Evolutionary conservation across 495 filamentous ascomycete genomes (phyloP), one percentile per base, ranked within the genome.

Genomic region (Aspergillus bridgeri): DNA sequence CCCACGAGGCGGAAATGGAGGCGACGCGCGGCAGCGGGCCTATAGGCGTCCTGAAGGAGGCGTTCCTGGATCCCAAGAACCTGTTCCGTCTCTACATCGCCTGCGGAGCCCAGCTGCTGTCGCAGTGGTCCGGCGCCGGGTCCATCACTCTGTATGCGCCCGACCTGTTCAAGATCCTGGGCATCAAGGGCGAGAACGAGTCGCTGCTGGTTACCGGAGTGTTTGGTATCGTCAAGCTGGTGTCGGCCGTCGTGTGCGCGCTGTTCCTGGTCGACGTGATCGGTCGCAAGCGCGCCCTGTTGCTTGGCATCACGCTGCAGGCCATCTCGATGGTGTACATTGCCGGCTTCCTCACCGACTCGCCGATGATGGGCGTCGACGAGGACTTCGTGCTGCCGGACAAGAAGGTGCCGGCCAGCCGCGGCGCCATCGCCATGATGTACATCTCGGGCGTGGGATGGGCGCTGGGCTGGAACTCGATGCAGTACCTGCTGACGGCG

Each of bases 241-340:
- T 81, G 8, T 80, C 86, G 0, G 80, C 86, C 18, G 60, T 89
- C 22, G 46, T 82, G 43, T 89, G 86, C 63, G 85, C 86, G 7
- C 72, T 89, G 13, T 89, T 90, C 77, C 76, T 91, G 18, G 84
- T 91, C 60, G 87, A 91, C 58, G 76, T 87, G 49, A 86, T 89
- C 60, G 87, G 88, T 6, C 85, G 88, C 45, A 88, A 89, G 68
- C 83, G 87, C 27, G 78, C 88, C 2, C 74, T 91, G 0, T 72
- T 86, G 9, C 58, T 84, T 1, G 87, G 88, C 5, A 89, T 89
- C 51, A 69, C 75, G 22, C 70, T 87, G 2, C 85, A 87, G 56
- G 81, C 80, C 29, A 65, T 89, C 45, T 58, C 83, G 11, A 86
- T 90, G 83, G 61, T 87, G 62, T 90, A 90, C 66, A 77, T 90